phyloP scores from a whole-genome alignment of 1,284 basidiomycete genomes.

The Irpex sp. region DNA sequence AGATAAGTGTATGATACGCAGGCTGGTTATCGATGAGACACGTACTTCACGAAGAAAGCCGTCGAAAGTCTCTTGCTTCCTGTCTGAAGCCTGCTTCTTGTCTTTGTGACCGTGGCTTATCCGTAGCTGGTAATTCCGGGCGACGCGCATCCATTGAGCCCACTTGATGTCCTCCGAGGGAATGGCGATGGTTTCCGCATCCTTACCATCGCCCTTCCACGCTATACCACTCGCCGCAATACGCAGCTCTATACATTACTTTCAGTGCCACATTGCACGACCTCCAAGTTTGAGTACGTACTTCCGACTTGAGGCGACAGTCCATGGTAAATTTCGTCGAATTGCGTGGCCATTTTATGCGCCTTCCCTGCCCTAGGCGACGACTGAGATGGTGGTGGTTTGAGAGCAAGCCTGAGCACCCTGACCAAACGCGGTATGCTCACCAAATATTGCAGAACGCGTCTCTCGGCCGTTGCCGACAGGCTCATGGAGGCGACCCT shows the following conservation, averaged over 20 bases:
- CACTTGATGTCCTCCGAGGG: conserved; percentile 78
- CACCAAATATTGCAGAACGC: conserved; percentile 9
- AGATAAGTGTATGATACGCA: background rate
- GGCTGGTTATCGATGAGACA: conserved; percentile 9
- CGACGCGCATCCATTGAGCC: conserved; percentile 90
- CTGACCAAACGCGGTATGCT: background rate
- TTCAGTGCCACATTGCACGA: conserved; percentile 4
- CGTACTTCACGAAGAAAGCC: conserved; percentile 89
- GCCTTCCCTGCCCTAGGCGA: conserved; percentile 11
- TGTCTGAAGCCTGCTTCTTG: conserved; percentile 46
- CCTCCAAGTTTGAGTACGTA: conserved; percentile 38
- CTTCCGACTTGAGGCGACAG: conserved; percentile 76
- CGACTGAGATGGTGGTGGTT: conserved; percentile 16
- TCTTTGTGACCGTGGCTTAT: conserved; percentile 48
- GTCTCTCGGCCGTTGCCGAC: conserved; percentile 4
- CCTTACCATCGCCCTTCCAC: conserved; percentile 80
- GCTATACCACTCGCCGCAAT: conserved; percentile 87
- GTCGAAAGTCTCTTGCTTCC: conserved; percentile 84
- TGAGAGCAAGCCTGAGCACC: conserved; percentile 11
- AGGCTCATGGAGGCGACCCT: background rate
- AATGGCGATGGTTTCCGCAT: conserved; percentile 59
- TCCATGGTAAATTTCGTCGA: conserved; percentile 81
- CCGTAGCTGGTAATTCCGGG: conserved; percentile 87
- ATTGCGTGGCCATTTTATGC: conserved; percentile 64
- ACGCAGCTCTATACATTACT: conserved; percentile 67